These are phyloP conservation scores for Spathaspora jeffriesii DNA, from an alignment of 1,139 yeast species.

Conservation along the genomic window DNA sequence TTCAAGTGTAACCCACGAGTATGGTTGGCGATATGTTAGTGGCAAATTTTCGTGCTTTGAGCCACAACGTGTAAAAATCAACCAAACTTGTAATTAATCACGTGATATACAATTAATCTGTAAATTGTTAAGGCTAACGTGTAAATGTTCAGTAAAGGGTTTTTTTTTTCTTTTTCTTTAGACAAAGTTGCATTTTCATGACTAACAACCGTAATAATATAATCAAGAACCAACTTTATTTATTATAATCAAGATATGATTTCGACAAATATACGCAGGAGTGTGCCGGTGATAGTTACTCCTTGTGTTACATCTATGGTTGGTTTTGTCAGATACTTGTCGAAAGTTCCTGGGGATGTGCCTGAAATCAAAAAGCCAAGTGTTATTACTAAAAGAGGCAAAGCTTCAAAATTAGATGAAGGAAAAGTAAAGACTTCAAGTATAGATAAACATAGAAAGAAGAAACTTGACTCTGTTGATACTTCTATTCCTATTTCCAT, in stretches of 20 bases:
- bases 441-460: background rate
- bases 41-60: background rate
- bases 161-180: background rate
- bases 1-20: background rate
- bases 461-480: background rate
- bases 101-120: background rate
- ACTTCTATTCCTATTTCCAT: background rate
- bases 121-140: background rate
- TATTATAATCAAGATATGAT: background rate
- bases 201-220: background rate
- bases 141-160: background rate
- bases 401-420: background rate
- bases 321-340: background rate
- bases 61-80: background rate
- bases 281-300: background rate
- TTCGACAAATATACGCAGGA: constrained; percentile 1
- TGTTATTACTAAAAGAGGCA: background rate
- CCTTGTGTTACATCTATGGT: background rate
- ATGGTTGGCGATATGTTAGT: background rate
- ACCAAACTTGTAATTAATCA: background rate
- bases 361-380: background rate
- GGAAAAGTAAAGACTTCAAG: background rate
- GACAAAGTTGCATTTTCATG: background rate
- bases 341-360: background rate
- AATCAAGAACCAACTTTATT: background rate